Conservation (phyloP, 352 stramenopile genomes). For the Pythium periplocum region DNA sequence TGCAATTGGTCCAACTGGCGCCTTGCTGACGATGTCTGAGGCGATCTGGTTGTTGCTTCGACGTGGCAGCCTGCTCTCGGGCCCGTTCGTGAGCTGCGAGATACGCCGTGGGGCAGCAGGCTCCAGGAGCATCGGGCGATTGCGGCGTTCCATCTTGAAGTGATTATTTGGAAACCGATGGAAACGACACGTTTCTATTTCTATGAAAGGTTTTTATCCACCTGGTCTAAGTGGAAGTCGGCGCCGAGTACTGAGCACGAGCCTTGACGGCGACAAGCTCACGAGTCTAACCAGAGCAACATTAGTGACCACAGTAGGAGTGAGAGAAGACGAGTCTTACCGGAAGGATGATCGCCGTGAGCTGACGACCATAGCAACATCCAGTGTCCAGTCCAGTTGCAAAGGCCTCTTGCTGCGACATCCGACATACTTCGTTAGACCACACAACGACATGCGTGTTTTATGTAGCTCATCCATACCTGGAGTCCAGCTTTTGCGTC, state of each 20-base stretch:
- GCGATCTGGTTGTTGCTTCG: no score
- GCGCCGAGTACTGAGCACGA: conserved; percentile 11
- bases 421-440: neutral
- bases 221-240: conserved; percentile 6
- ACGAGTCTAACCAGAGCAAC: conserved; percentile 9
- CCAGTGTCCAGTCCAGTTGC: conserved; percentile 90
- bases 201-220: conserved; percentile 20
- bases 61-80: no score
- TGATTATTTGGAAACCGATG: neutral
- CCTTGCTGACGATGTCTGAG: no score
- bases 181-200: conserved; percentile 19
- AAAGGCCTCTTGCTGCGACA: conserved; percentile 71
- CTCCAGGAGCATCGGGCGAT: no score
- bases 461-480: conserved; percentile 14
- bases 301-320: neutral
- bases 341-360: conserved; percentile 88
- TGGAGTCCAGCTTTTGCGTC: conserved; percentile 83
- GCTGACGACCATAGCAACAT: conserved; percentile 83
- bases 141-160: neutral
- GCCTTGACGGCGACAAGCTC: conserved; percentile 17
- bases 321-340: conserved; percentile 14
- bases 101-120: no score
- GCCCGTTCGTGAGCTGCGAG: no score
- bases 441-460: neutral
- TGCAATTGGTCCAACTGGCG: no score